Percentiles rank a stretch among this genome's conserved stretches.
phyloP scores from a whole-genome alignment of 2,329 filamentous ascomycete species.

The Fusarium nelsonii region DNA sequence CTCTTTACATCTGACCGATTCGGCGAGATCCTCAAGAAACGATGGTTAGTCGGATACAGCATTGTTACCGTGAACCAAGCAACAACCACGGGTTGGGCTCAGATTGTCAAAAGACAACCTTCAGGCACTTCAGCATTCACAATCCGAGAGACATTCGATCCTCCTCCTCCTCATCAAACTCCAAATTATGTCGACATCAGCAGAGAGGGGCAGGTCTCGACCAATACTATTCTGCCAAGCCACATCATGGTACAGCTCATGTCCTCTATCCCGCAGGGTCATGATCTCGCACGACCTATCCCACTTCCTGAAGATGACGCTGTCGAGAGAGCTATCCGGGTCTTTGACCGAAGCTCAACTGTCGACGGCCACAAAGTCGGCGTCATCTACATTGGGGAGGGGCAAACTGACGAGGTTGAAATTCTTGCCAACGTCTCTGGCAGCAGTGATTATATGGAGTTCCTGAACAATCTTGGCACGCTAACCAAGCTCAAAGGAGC shows the following conservation, averaged over 20 bases:
- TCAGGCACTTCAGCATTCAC: constrained; percentile 73
- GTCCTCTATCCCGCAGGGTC: constrained; percentile 70
- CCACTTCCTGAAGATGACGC: constrained; percentile 78
- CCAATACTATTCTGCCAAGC: constrained; percentile 76
- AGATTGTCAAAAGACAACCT: constrained; percentile 77
- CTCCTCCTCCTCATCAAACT: constrained; percentile 69
- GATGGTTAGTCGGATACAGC: constrained; percentile 80
- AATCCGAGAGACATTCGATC: constrained; percentile 70
- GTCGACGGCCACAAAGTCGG: constrained; percentile 97
- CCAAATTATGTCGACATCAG: constrained; percentile 61
- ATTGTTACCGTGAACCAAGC: constrained; percentile 81
- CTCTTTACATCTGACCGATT: constrained; percentile 74
- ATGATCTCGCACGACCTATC: constrained; percentile 75
- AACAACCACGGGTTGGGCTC: constrained; percentile 73
- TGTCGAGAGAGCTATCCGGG: constrained; percentile 78
- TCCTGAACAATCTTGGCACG: constrained; percentile 84
- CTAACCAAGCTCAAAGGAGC: constrained; percentile 84
- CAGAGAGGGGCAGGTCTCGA: constrained; percentile 65
- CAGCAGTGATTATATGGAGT: constrained; percentile 87
- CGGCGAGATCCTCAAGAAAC: constrained; percentile 74
- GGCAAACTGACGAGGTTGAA: constrained; percentile 83
- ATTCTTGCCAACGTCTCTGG: constrained; percentile 90
- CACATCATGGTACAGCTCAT: constrained; percentile 78
- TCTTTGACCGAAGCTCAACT: constrained; percentile 88
- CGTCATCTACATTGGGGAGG: constrained; percentile 91